Evolutionary conservation across 2,329 filamentous ascomycete genomes (phyloP).

Genomic region (Colletotrichum somersetense): DNA sequence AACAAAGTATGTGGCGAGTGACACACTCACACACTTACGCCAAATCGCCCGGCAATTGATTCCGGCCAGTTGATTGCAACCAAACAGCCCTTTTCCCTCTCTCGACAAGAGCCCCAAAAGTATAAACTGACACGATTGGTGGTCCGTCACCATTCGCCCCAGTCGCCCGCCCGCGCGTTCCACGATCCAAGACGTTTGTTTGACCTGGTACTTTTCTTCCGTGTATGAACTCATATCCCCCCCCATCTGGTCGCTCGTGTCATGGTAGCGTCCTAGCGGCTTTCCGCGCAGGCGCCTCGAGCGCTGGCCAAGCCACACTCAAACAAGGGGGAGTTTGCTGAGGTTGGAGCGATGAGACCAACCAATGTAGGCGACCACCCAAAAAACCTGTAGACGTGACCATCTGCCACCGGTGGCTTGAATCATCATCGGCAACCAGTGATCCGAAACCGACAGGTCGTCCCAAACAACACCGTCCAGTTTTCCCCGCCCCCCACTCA

Average conservation of each 20-base stretch:
- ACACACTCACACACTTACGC: not conserved
- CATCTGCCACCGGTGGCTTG: constrained; percentile 27
- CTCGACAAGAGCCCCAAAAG: constrained; percentile 10
- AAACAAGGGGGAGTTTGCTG: not conserved
- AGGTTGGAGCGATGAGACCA: too few relatives aligned
- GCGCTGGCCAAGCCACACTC: constrained; percentile 33
- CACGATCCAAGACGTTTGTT: constrained; percentile 28
- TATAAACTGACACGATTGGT: constrained; percentile 14
- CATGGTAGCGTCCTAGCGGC: constrained; percentile 31
- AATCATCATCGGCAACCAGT: constrained; percentile 18
- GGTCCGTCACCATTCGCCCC: constrained; percentile 1
- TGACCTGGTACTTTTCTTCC: not conserved
- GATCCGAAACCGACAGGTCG: constrained; percentile 29
- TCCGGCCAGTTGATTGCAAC: not conserved
- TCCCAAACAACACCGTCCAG: constrained; percentile 20
- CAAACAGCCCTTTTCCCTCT: constrained; percentile 12
- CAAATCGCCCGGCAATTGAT: not conserved
- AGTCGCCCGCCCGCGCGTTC: constrained; percentile 18
- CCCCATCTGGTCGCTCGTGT: constrained; percentile 15
- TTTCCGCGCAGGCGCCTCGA: constrained; percentile 23
- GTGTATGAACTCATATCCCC: not conserved
- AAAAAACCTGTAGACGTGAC: not conserved
- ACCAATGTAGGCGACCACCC: not conserved
- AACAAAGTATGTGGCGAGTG: constrained; percentile 3
- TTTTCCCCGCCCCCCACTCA: not conserved